These are phyloP conservation scores for Pyrenophora teres DNA, from an alignment of 2,329 filamentous ascomycete genomes.

Conservation along the genomic window DNA sequence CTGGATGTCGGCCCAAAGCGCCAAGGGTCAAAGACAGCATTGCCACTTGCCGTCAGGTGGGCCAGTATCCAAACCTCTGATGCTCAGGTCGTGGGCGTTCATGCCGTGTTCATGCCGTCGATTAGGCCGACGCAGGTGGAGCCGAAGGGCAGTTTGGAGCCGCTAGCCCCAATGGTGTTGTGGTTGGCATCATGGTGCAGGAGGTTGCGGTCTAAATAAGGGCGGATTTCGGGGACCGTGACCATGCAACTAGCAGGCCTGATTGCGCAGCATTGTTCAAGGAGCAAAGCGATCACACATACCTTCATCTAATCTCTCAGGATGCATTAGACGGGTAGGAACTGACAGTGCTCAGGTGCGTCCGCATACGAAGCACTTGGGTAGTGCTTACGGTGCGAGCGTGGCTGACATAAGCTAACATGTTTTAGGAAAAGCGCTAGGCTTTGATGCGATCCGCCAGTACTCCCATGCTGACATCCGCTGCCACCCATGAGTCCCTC, in stretches of 20 bases:
- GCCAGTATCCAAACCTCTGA: background rate
- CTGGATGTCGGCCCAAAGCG: background rate
- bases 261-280: conserved; percentile 1
- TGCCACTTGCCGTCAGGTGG: background rate
- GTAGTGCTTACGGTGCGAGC: conserved; percentile 1
- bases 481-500: background rate
- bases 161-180: no score
- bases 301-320: background rate
- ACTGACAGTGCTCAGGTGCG: background rate
- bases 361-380: background rate
- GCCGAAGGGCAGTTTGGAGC: no score
- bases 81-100: background rate
- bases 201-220: background rate
- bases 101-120: background rate
- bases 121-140: no score
- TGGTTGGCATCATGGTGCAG: background rate
- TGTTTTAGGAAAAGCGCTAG: background rate
- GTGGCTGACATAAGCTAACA: conserved; percentile 2
- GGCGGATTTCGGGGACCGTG: conserved; percentile 8
- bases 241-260: background rate
- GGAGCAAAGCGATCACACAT: background rate
- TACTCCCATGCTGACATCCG: background rate
- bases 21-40: background rate
- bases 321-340: background rate
- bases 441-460: background rate